These are phyloP conservation scores for Backusella macrospora DNA, from an alignment of 192 early-diverging fungal species.

Conservation along the genomic window DNA sequence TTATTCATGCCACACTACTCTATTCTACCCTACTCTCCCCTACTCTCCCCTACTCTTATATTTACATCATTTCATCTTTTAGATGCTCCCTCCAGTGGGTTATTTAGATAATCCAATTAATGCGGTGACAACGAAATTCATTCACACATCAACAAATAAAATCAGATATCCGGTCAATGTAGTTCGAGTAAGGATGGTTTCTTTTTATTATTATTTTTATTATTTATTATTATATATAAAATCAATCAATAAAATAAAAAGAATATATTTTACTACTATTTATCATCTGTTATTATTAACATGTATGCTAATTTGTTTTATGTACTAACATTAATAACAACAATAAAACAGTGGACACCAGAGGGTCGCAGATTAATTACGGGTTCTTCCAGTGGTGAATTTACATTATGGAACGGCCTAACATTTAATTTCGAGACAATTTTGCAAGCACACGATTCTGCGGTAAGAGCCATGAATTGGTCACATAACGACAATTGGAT, in stretches of 20 bases:
- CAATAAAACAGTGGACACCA: slow-evolving; percentile 79
- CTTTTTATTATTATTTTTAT: background rate
- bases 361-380: slow-evolving; percentile 94
- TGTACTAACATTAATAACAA: background rate
- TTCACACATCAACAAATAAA: slow-evolving; percentile 95
- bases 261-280: background rate
- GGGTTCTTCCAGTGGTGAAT: slow-evolving; percentile 91
- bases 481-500: slow-evolving; percentile 95
- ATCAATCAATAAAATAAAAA: background rate
- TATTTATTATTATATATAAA: too few relatives aligned
- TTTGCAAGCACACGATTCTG: slow-evolving; percentile 92
- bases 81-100: slow-evolving; percentile 71
- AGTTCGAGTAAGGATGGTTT: slow-evolving; percentile 62
- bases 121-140: slow-evolving; percentile 82
- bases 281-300: background rate
- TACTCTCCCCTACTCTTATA: background rate
- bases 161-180: slow-evolving; percentile 89
- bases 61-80: background rate
- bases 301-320: background rate
- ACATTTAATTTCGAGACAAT: slow-evolving; percentile 99
- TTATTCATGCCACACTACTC: too few relatives aligned
- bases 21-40: too few relatives aligned
- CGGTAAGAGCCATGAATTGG: slow-evolving; percentile 97
- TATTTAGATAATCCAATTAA: slow-evolving; percentile 70
- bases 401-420: slow-evolving; percentile 96